A percentile compares a stretch with the other conserved stretches of the same genome.
phyloP scores from a whole-genome alignment of 345 rosid species.

The Litchi chinensis region DNA sequence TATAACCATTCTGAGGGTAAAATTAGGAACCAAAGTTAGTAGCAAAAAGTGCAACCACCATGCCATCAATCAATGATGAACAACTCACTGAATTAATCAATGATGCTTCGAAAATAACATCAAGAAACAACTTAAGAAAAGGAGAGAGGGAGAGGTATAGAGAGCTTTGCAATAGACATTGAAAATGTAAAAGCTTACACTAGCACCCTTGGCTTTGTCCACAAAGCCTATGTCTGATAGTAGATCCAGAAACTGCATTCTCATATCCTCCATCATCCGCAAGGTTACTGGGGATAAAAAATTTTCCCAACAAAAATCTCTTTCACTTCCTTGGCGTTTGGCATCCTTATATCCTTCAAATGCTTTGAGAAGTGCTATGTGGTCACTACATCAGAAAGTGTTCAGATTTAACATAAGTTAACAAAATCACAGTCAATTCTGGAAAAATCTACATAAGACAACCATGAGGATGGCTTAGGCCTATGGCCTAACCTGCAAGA shows the following conservation, averaged over 20 bases:
- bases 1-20: background rate
- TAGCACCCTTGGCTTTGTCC: constrained; percentile 75
- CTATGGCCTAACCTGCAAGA: constrained; percentile 74
- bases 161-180: background rate
- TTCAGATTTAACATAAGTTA: constrained; percentile 14
- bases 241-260: constrained; percentile 83
- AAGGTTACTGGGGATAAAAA: constrained; percentile 79
- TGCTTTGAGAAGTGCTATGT: constrained; percentile 92
- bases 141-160: background rate
- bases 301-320: constrained; percentile 84
- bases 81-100: background rate
- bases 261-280: constrained; percentile 96
- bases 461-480: constrained; percentile 1
- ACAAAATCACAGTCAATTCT: background rate
- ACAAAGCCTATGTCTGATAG: constrained; percentile 91
- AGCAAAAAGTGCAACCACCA: background rate
- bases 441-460: background rate
- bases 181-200: constrained; percentile 51
- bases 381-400: constrained; percentile 68
- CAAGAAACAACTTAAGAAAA: background rate
- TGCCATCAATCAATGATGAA: background rate
- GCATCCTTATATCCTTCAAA: constrained; percentile 84
- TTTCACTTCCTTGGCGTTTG: constrained; percentile 64
- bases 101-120: background rate
- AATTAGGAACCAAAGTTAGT: background rate